phyloP scores from a whole-genome alignment of 83 land plant species.

The Picea engelmannii region DNA sequence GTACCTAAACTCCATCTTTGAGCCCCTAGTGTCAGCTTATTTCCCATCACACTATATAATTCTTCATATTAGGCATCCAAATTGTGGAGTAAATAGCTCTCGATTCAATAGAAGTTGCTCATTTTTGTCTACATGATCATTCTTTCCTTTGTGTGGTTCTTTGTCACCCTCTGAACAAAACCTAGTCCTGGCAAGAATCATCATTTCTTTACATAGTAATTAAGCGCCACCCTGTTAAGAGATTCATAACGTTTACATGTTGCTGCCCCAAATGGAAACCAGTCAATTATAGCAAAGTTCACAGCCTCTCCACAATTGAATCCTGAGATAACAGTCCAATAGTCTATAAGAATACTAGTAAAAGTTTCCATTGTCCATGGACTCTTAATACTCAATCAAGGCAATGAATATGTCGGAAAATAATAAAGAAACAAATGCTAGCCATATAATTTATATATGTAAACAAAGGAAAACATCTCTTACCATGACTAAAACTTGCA shows the following conservation, averaged over 20 bases:
- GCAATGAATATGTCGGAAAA: neutral
- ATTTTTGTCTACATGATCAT: no score
- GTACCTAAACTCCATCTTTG: no score
- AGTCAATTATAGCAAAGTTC: slow-evolving; percentile 85
- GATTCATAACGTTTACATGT: slow-evolving; percentile 78
- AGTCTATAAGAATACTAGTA: neutral
- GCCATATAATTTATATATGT: neutral
- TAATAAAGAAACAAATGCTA: neutral
- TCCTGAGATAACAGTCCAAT: slow-evolving; percentile 34
- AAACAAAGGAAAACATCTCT: neutral
- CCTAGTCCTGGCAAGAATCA: slow-evolving; percentile 36
- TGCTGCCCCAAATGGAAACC: slow-evolving; percentile 83
- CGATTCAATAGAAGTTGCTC: no score
- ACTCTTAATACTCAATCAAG: neutral
- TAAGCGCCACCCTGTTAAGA: slow-evolving; percentile 72
- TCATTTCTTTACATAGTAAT: slow-evolving; percentile 82
- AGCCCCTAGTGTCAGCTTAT: no score
- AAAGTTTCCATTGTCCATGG: neutral
- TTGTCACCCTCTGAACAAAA: slow-evolving; percentile 19
- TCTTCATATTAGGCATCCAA: no score
- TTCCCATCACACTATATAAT: no score
- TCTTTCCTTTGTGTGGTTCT: no score
- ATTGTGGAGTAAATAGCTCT: no score
- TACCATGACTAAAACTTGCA: slow-evolving; percentile 99
- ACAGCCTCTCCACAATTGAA: slow-evolving; percentile 98